A percentile compares a stretch with the other conserved stretches of the same genome.
These are phyloP conservation scores for Fremontodendron californicum DNA, from an alignment of 345 rosid species.

Conservation along the genomic window DNA sequence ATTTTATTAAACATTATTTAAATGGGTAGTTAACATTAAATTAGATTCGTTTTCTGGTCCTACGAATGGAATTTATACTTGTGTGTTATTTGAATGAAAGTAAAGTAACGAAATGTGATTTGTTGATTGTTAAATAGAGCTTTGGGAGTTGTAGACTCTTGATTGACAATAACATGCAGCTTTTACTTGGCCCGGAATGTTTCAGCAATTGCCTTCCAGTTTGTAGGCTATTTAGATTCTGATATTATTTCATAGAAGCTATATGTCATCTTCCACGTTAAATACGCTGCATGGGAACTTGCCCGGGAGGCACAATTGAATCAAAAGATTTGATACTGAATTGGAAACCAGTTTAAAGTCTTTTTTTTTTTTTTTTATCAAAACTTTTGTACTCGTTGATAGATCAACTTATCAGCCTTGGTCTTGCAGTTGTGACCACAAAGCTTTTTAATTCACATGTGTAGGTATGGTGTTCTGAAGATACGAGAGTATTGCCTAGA, in stretches of 20 bases:
- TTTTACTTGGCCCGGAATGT: neutral
- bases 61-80: neutral
- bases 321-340: neutral
- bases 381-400: neutral
- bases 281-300: neutral
- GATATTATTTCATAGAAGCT: neutral
- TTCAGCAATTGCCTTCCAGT: neutral
- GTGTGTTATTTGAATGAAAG: neutral
- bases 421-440: neutral
- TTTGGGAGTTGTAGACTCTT: neutral
- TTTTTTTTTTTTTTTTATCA: neutral
- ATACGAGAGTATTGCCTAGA: slow-evolving; percentile 86
- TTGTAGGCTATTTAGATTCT: neutral
- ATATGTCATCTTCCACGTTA: neutral
- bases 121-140: neutral
- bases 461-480: slow-evolving; percentile 90
- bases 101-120: neutral
- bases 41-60: neutral
- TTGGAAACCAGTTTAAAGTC: neutral
- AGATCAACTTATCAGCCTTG: neutral
- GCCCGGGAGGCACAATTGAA: neutral
- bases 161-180: neutral
- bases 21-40: neutral
- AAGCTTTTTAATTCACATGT: slow-evolving; percentile 18
- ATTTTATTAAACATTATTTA: neutral